A percentile compares a stretch with the other conserved stretches of the same genome.
Conservation (phyloP, 2,329 filamentous ascomycete species). For the Hysterium pulicare region DNA sequence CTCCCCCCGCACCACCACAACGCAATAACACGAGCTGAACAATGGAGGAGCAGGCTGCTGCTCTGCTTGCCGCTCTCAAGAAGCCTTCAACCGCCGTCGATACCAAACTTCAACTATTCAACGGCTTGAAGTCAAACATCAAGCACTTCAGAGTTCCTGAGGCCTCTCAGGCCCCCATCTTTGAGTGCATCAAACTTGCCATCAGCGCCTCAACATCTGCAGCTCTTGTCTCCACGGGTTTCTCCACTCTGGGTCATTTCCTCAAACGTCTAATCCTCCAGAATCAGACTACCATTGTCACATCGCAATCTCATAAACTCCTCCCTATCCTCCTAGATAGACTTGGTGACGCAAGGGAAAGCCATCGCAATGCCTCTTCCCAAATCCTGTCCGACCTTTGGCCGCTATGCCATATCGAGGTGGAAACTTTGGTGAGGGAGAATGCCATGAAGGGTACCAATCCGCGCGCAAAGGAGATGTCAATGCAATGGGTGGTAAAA, state of each 20-base stretch:
- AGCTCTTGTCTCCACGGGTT: conserved; percentile 72
- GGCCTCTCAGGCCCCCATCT: conserved; percentile 65
- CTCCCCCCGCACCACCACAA: conserved; percentile 16
- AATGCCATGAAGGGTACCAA: conserved; percentile 77
- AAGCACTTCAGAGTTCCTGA: conserved; percentile 91
- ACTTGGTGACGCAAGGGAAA: conserved; percentile 84
- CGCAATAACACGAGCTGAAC: conserved; percentile 18
- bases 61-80: conserved; percentile 53
- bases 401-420: conserved; percentile 64
- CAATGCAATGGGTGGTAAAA: conserved; percentile 80
- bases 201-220: conserved; percentile 73
- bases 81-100: conserved; percentile 66
- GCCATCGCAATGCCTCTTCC: conserved; percentile 69
- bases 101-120: conserved; percentile 67
- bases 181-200: conserved; percentile 75
- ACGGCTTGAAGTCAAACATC: conserved; percentile 77
- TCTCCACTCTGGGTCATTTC: conserved; percentile 83
- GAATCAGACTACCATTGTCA: conserved; percentile 69
- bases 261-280: conserved; percentile 83
- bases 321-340: conserved; percentile 77
- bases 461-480: conserved; percentile 76
- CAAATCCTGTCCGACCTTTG: conserved; percentile 78
- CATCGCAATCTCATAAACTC: conserved; percentile 66
- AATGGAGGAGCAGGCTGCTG: conserved; percentile 58
- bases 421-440: conserved; percentile 77